A percentile compares a stretch with the other conserved stretches of the same genome.
phyloP scores from a whole-genome alignment of 257 asterid species.

The Solanum acaule region DNA sequence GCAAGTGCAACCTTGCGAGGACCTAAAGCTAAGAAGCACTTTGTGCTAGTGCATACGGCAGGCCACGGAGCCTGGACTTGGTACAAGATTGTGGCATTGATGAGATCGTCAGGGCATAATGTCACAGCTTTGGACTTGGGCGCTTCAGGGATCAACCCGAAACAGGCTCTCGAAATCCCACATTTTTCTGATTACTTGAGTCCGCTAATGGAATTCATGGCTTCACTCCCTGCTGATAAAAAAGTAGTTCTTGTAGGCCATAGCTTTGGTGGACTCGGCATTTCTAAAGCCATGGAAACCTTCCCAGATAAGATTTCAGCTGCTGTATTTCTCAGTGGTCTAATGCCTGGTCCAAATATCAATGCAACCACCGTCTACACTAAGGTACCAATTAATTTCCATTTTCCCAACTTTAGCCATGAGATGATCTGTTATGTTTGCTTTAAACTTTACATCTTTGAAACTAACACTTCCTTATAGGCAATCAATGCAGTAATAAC shows the following conservation, averaged over 20 bases:
- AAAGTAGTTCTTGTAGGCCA: slow-evolving; percentile 26
- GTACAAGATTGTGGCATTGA: slow-evolving; percentile 13
- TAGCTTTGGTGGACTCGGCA: slow-evolving; percentile 20
- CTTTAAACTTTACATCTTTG: background rate
- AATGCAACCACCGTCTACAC: background rate
- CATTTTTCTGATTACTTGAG: slow-evolving; percentile 4
- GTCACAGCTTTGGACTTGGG: slow-evolving; percentile 27
- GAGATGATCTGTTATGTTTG: background rate
- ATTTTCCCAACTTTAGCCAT: background rate
- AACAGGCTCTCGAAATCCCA: slow-evolving; percentile 2
- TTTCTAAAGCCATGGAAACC: slow-evolving; percentile 31
- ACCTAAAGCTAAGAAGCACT: slow-evolving; percentile 2
- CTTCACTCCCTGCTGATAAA: slow-evolving; percentile 8
- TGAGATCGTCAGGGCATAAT: slow-evolving; percentile 14
- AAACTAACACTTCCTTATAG: background rate
- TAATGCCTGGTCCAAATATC: slow-evolving; percentile 17
- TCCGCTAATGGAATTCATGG: slow-evolving; percentile 27
- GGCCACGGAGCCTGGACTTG: slow-evolving; percentile 39
- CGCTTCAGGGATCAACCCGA: slow-evolving; percentile 22
- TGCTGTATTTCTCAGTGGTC: slow-evolving; percentile 13
- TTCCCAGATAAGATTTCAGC: slow-evolving; percentile 17
- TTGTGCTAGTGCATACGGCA: slow-evolving; percentile 26
- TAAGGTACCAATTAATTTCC: slow-evolving; percentile 1
- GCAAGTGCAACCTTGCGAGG: background rate
- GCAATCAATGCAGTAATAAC: background rate